These are phyloP conservation scores for Neurospora sp. DNA, from an alignment of 2,329 filamentous ascomycete species.

Conservation along the genomic window DNA sequence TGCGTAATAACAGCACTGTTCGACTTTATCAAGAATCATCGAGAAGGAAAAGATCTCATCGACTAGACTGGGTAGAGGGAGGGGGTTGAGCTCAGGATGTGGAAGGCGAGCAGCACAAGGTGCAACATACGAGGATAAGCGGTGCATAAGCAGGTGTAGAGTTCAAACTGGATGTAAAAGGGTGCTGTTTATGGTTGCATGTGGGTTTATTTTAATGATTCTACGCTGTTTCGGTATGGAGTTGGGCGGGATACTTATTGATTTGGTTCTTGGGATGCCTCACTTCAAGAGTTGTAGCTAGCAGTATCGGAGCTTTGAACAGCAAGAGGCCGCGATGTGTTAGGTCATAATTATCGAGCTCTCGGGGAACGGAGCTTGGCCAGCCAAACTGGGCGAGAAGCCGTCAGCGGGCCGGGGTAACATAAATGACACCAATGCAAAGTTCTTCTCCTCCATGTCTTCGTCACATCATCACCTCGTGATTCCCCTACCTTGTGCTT, in stretches of 20 bases:
- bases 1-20: slow-evolving; percentile 10
- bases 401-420: neutral
- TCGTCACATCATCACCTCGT: neutral
- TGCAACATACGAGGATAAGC: neutral
- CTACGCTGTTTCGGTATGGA: neutral
- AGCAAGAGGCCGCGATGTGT: neutral
- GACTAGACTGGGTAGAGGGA: slow-evolving; percentile 4
- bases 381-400: neutral
- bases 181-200: neutral
- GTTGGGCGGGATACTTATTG: neutral
- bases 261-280: neutral
- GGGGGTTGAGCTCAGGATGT: neutral
- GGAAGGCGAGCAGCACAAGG: neutral
- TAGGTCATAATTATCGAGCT: neutral
- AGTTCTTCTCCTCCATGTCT: slow-evolving; percentile 9
- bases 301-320: neutral
- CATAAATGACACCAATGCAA: slow-evolving; percentile 7
- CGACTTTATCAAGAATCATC: slow-evolving; percentile 16
- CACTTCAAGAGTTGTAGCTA: neutral
- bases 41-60: slow-evolving; percentile 16
- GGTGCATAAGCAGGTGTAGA: neutral
- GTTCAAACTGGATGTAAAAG: neutral
- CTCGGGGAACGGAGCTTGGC: neutral
- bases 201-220: neutral
- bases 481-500: neutral